phyloP scores from a whole-genome alignment of 768 basidiomycete species.

The Lactifluus volemus region DNA sequence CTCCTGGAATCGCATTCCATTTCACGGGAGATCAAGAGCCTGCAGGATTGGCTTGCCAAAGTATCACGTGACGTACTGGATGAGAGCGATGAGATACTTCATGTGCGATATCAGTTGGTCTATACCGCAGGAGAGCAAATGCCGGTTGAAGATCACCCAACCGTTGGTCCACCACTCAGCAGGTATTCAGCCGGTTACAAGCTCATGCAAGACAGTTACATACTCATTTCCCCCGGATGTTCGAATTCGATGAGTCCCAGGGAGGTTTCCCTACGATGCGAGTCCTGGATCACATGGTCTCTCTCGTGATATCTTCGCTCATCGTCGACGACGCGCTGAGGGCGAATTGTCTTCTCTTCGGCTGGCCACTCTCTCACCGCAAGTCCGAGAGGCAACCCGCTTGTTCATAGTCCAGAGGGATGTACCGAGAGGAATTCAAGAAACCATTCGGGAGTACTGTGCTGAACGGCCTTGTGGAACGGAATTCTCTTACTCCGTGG shows the following conservation, averaged over 20 bases:
- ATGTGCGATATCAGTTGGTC: background rate
- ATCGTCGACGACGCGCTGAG: background rate
- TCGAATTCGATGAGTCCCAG: background rate
- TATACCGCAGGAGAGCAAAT: constrained; percentile 12
- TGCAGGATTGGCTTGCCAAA: background rate
- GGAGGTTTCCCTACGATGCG: constrained; percentile 4
- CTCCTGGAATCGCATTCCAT: background rate
- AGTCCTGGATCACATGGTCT: background rate
- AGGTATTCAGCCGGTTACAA: constrained; percentile 24
- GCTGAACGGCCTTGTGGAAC: background rate
- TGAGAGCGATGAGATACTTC: background rate
- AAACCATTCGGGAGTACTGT: background rate
- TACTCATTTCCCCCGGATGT: background rate
- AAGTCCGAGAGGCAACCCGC: background rate
- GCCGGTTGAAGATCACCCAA: constrained; percentile 31
- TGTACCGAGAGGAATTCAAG: background rate
- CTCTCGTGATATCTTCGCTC: background rate
- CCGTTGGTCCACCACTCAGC: constrained; percentile 41
- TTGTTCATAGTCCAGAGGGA: background rate
- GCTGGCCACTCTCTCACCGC: background rate
- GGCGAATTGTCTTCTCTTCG: background rate
- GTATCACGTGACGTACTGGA: background rate
- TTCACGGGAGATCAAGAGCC: background rate
- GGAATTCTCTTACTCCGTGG: too few relatives aligned
- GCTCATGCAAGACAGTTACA: constrained; percentile 6